Evolutionary conservation across 2,329 filamentous ascomycete species (phyloP), one percentile per base, ranked within the genome.

Genomic region (Hypoxylon sp.): DNA sequence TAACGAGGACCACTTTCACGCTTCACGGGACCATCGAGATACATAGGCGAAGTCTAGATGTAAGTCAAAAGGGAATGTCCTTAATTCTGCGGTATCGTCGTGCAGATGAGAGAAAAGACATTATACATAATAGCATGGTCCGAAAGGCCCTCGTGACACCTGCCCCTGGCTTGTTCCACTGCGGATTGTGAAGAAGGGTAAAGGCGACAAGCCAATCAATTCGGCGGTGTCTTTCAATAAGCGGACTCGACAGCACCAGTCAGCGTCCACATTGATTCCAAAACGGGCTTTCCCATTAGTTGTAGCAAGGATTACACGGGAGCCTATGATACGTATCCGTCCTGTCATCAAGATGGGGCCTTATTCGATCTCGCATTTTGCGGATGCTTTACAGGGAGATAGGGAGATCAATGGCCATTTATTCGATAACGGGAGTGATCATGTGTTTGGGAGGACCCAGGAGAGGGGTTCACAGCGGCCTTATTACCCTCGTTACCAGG

Each of bases 101-200:
- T 65, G 68, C 65, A 71, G 57, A 66, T 57, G 58, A 44, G 39
- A 65, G 39, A 35, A 27, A 57, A 50, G 55, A 57, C 55, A 44
- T 57, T 53, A 70, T 63, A 65, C 60, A 66, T 44, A 61, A 60
- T 51, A 62, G 62, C 61, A 70, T 68, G 70, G 68, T 62, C 67
- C 32, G 69, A 69, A 73, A 52, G 27, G 71, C 59, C 72, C 73
- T 75, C 71, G 73, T 75, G 73, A 75, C 73, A 68, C 69, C 56
- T 59, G 67, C 69, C 72, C 73, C 72, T 73, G 69, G 68, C 55
- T 68, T 65, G 63, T 71, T 69, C 58, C 63, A 65, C 62, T 37
- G 67, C 61, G 56, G 62, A 67, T 62, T 64, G 58, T 57, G 47
- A 66, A 59, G 59, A 68, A 65, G 58, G 56, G 55, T 67, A 68